Percentiles rank a stretch among this genome's conserved stretches.
Evolutionary conservation across 306 rosid species (phyloP).

Genomic region (Dalbergia oliveri): DNA sequence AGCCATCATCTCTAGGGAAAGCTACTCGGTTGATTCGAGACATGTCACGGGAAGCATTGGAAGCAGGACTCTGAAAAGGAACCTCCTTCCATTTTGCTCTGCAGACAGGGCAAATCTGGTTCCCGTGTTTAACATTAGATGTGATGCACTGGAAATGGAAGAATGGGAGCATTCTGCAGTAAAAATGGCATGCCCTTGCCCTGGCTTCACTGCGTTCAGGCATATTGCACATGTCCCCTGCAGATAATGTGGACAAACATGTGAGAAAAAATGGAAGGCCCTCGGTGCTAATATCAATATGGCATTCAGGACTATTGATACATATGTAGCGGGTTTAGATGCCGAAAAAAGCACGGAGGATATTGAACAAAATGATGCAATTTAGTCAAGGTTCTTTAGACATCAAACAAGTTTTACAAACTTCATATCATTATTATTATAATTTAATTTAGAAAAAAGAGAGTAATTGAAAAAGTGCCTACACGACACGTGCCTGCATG

Average conservation of each 20-base stretch:
- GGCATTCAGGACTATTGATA: background rate
- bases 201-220: conserved; percentile 75
- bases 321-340: background rate
- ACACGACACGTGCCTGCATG: conserved; percentile 37
- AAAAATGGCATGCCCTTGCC: conserved; percentile 91
- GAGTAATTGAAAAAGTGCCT: conserved; percentile 8
- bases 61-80: conserved; percentile 71
- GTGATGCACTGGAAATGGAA: conserved; percentile 94
- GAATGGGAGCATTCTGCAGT: conserved; percentile 98
- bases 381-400: conserved; percentile 4
- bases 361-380: conserved; percentile 2
- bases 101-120: conserved; percentile 89
- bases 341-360: background rate
- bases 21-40: conserved; percentile 57
- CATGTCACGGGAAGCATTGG: conserved; percentile 56
- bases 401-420: conserved; percentile 1
- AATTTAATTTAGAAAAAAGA: background rate
- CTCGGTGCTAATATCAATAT: conserved; percentile 14
- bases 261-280: conserved; percentile 40
- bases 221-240: conserved; percentile 94
- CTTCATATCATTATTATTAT: conserved; percentile 18
- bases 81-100: conserved; percentile 95
- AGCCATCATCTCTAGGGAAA: conserved; percentile 58
- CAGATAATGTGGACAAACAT: conserved; percentile 40
- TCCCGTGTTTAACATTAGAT: conserved; percentile 91